Evolutionary conservation across 805 yeast species (phyloP), one percentile per base, ranked within the genome.

Genomic region (Wickerhamomyces ciferrii): DNA sequence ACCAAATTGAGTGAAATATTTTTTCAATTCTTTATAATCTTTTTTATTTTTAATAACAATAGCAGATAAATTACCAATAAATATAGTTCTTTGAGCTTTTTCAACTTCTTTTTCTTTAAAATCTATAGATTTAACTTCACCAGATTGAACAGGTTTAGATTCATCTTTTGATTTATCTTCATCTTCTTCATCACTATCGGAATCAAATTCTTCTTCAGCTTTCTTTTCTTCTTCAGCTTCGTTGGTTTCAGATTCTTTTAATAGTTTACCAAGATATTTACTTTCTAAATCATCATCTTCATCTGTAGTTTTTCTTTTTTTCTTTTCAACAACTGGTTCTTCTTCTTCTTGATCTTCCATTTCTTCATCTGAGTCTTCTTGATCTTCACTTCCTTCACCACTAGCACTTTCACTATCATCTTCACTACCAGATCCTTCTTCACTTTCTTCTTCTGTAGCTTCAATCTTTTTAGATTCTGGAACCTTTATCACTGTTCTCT

Each of bases 21-120:
- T 71, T 63, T 87, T 86, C 66, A 92, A 84, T 44, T 70, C 63
- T 58, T 82, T 86, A 59, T 78, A 79, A 13, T 70, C 65, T 36
- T 70, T 64, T 61, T 87, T 88, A 42, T 79, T 75, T 2, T 84
- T 75, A 52, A 90, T 78, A 9, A 83, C 89, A 1, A 69, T 59
- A 36, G 81, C 67, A 31, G 87, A 78, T 14, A 92, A 78, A 63
- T 94, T 94, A 39, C 97, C 98, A 10, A 94, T 83, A 59, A 94
- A 94, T 0, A 92, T 71, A 0, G 96, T 89, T 55, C 84, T 76
- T 53, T 85, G 88, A 6, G 96, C 95, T 64, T 87, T 87, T 54
- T 79, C 87, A 42, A 86, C 69, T 61, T 89, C 96, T n/a, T 68
- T 68, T 51, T 81, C 83, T 60, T 83, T 83, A 49, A 84, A 65